These are phyloP conservation scores for Claviceps sorghi DNA, from an alignment of 2,329 filamentous ascomycete species.

Conservation along the genomic window DNA sequence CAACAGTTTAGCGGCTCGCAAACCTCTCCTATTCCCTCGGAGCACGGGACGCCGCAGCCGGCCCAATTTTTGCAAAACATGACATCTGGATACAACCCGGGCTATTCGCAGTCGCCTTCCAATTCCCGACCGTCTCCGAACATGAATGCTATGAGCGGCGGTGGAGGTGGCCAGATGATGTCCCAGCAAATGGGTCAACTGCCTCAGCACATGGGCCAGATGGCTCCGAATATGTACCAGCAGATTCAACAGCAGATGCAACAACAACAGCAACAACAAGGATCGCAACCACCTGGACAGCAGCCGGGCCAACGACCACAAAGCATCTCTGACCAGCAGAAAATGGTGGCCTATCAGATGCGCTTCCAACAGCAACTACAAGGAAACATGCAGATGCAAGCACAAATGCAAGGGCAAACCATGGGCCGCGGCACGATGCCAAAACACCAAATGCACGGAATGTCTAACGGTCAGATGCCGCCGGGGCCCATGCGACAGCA, in stretches of 20 bases:
- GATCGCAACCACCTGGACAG: constrained; percentile 51
- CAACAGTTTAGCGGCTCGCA: constrained; percentile 54
- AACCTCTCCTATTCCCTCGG: constrained; percentile 61
- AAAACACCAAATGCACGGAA: constrained; percentile 32
- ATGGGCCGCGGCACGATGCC: constrained; percentile 37
- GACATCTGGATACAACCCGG: constrained; percentile 41
- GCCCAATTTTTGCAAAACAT: constrained; percentile 53
- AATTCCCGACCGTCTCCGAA: constrained; percentile 41
- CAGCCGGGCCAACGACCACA: constrained; percentile 29
- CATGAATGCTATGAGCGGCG: constrained; percentile 30
- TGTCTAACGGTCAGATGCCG: constrained; percentile 43
- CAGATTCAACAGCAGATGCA: constrained; percentile 29
- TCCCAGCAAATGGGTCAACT: constrained; percentile 34
- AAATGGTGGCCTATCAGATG: constrained; percentile 67
- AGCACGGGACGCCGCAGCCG: constrained; percentile 64
- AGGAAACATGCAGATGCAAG: constrained; percentile 33
- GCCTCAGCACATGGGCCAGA: constrained; percentile 33
- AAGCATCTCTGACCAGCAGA: constrained; percentile 48
- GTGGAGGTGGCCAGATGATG: constrained; percentile 34
- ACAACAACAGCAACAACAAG: constrained; percentile 4
- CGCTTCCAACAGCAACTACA: constrained; percentile 65
- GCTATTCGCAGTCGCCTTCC: constrained; percentile 42
- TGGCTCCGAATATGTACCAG: constrained; percentile 24
- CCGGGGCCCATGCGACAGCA: constrained; percentile 37
- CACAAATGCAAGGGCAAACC: constrained; percentile 35